These are phyloP conservation scores for Hydnomerulius pinastri DNA, from an alignment of 768 basidiomycete species.

Conservation along the genomic window DNA sequence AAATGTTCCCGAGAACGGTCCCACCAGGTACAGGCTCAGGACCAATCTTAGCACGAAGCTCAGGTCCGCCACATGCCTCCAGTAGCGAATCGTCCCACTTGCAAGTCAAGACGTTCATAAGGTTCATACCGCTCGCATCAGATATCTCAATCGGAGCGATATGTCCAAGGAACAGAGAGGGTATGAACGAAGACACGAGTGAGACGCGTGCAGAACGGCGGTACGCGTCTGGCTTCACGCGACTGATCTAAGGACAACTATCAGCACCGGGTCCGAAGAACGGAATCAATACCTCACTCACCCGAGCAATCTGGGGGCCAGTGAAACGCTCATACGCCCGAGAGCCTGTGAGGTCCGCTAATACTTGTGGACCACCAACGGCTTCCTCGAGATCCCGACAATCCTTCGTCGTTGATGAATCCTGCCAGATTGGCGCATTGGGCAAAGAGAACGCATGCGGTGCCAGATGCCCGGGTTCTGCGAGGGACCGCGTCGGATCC, in stretches of 20 bases:
- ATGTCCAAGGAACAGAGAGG: constrained; percentile 77
- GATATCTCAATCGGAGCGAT: constrained; percentile 84
- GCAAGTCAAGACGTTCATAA: constrained; percentile 74
- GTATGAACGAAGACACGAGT: constrained; percentile 80
- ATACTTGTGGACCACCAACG: constrained; percentile 67
- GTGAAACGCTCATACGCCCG: constrained; percentile 89
- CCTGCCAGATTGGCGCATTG: constrained; percentile 87
- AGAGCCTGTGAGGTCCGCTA: constrained; percentile 79
- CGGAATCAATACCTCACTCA: constrained; percentile 30
- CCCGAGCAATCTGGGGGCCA: constrained; percentile 79
- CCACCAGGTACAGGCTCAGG: constrained; percentile 78
- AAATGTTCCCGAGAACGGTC: constrained; percentile 62
- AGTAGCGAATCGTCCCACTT: constrained; percentile 75
- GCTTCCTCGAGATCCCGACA: constrained; percentile 67
- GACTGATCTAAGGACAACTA: constrained; percentile 49
- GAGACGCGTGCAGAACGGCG: constrained; percentile 66
- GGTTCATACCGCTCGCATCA: constrained; percentile 90
- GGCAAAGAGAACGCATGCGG: constrained; percentile 67
- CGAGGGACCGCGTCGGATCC: constrained; percentile 50
- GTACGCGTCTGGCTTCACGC: constrained; percentile 54
- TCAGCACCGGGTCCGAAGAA: not conserved
- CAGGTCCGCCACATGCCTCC: constrained; percentile 66
- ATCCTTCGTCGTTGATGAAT: constrained; percentile 79
- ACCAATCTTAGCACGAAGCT: constrained; percentile 69
- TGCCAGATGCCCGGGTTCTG: constrained; percentile 51